phyloP scores from a whole-genome alignment of 495 filamentous ascomycete genomes.

The Neurospora discreta region DNA sequence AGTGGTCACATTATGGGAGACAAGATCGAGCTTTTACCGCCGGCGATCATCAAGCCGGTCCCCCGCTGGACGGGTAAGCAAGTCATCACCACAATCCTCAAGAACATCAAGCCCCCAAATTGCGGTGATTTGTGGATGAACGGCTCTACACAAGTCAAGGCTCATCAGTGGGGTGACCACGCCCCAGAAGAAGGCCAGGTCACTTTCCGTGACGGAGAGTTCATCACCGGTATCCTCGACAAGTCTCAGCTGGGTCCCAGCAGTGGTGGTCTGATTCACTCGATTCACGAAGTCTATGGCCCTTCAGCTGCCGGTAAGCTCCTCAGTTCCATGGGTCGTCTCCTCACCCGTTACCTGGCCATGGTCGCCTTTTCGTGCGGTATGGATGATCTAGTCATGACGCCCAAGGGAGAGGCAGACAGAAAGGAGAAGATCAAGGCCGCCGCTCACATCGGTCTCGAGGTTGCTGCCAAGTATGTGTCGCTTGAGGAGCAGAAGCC shows the following conservation, averaged over 20 bases:
- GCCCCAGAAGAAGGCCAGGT: constrained; percentile 59
- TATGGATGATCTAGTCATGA: constrained; percentile 90
- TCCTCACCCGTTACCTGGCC: constrained; percentile 80
- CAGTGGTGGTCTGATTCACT: constrained; percentile 79
- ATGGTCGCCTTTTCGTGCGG: constrained; percentile 95
- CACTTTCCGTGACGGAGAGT: constrained; percentile 74
- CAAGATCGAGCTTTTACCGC: constrained; percentile 65
- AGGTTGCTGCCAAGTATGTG: constrained; percentile 84
- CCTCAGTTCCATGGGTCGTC: constrained; percentile 76
- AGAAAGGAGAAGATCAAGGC: constrained; percentile 59
- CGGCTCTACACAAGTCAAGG: constrained; percentile 63
- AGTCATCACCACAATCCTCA: constrained; percentile 82
- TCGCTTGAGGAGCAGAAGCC: constrained; percentile 58
- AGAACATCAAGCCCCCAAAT: constrained; percentile 70
- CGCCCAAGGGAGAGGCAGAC: constrained; percentile 61
- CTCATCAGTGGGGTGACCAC: constrained; percentile 56
- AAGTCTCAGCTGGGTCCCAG: constrained; percentile 89
- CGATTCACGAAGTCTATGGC: constrained; percentile 88
- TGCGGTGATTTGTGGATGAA: constrained; percentile 71
- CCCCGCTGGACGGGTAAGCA: constrained; percentile 97
- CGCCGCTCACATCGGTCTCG: constrained; percentile 62
- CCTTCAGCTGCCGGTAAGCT: constrained; percentile 74
- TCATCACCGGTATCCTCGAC: constrained; percentile 85
- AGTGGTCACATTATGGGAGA: constrained; percentile 61
- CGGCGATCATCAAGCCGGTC: constrained; percentile 71